Base-by-base conservation (phyloP, 805 yeast species). In the Candida fluviatilis region DNA sequence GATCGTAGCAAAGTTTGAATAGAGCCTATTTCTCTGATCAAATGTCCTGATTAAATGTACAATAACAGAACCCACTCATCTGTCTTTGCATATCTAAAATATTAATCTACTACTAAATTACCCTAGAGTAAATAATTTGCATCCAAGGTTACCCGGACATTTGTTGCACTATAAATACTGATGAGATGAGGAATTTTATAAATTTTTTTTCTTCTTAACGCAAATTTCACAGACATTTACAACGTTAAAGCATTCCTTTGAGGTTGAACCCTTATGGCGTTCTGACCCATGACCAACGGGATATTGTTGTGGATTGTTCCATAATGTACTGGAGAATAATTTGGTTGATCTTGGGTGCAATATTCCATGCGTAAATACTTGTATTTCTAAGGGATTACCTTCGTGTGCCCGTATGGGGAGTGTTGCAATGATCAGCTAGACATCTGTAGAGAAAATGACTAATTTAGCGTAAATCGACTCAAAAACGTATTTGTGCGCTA, bases 361-460 rank as follows among this genome's bases (percentile, higher is more conserved):
- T 76, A 69, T 61, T 67, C 70, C 82, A 75, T 76, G 66, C 66
- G 76, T 60, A 61, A 56, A 52, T 55, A 64, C 63, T 57, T 53
- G 57, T 69, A 64, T 60, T 60, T 62, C 79, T 75, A 76, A 78
- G 80, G 82, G 78, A 57, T 65, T 71, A 68, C 84, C 84, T 79
- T 79, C 82, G 84, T 77, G 84, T 70, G 70, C 79, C 82, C 82
- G 82, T 69, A 76, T 79, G 84, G 73, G 82, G 73, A 61, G 55
- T 60, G 80, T 73, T 76, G 82, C 82, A 76, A 76, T 66, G 82
- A 76, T 73, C 66, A 61, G 62, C 72, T 52, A 70, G 71, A 75
- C 80, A 74, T 64, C 4, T 31, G 29, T 26, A 26, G 12, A 26
- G 13, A 5, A 26, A 26, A 26, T 8, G 11, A n/a, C n/a, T 23